Evolutionary conservation across 1,284 basidiomycete genomes (phyloP), one percentile per base, ranked within the genome.

Genomic region (Filobasidium uniguttulatum): DNA sequence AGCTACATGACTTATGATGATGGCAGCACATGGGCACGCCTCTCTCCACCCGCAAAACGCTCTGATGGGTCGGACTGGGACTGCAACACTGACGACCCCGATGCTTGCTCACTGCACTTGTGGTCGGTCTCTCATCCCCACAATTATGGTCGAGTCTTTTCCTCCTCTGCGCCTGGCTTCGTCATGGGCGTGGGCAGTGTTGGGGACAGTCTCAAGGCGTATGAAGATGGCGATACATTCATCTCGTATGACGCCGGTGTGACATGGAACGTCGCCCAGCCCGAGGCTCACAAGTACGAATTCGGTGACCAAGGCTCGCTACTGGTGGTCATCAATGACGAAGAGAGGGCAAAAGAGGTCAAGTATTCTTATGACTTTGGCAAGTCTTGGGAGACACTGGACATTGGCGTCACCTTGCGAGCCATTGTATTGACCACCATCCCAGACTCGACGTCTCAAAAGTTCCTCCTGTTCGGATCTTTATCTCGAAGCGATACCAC

Each of bases 181-280:
- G 82, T 89, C 29, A 93, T 98, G 85, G 93, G 83, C 29, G 89
- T 98, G 1, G 93, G 93, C 5, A 85, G 80, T 0, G 76, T 96
- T 25, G 90, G 91, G 2, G 69, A 76, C 15, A 71, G 73, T 15
- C 71, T 97, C 4, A 65, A 74, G 29, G 73, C 81, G 0, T 98
- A 98, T 63, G 81, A 85, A 45, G 83, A 94, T 31, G 84, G 85
- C 63, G 88, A 96, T 61, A 97, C 93, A 0, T 98, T 91, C 72
- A 67, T 97, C 54, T 88, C 84, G 59, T 85, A 77, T 0, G 88
- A 98, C 60, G 91, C 83, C 0, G 93, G 93, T 2, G 60, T 89
- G 6, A 79, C 77, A 0, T 98, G 93, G 93, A 72, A 62, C 28
- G 87, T 87, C 81, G 75, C 84, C 8, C 73, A 74, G 35, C 73